Evolutionary conservation across 305 asterid species (phyloP).

Genomic region (Fraxinus angustifolia): DNA sequence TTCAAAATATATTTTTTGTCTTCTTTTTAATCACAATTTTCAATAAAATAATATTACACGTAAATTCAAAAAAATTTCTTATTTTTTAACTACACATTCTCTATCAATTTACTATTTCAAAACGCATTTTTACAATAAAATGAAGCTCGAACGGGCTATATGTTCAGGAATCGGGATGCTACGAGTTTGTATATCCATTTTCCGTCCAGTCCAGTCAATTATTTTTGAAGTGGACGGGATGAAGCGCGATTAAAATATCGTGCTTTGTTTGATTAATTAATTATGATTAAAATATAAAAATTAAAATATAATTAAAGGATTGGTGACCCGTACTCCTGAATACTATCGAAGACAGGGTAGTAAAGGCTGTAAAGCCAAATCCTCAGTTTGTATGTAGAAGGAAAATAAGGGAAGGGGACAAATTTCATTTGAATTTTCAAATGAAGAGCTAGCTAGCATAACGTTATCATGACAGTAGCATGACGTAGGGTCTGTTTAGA

Average conservation of each 20-base stretch:
- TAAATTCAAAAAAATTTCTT: too few relatives aligned
- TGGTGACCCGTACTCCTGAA: neutral
- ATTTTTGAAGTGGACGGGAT: neutral
- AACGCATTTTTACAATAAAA: too few relatives aligned
- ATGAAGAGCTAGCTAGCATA: neutral
- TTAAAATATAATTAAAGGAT: neutral
- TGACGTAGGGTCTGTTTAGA: neutral
- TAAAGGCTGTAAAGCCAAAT: neutral
- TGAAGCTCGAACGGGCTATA: too few relatives aligned
- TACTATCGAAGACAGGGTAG: neutral
- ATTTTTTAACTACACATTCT: too few relatives aligned
- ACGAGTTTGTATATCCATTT: neutral
- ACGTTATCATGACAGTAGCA: neutral
- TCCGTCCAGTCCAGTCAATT: neutral
- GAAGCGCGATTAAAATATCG: neutral
- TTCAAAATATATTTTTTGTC: too few relatives aligned
- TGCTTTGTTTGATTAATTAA: neutral
- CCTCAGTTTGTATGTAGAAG: neutral
- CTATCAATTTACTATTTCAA: too few relatives aligned
- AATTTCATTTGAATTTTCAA: neutral
- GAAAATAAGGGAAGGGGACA: neutral
- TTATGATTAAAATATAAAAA: neutral
- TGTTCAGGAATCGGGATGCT: neutral
- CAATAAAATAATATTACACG: too few relatives aligned
- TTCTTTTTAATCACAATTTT: too few relatives aligned